Evolutionary conservation across 2,329 filamentous ascomycete species (phyloP).

Genomic region (Talaromyces sp.): DNA sequence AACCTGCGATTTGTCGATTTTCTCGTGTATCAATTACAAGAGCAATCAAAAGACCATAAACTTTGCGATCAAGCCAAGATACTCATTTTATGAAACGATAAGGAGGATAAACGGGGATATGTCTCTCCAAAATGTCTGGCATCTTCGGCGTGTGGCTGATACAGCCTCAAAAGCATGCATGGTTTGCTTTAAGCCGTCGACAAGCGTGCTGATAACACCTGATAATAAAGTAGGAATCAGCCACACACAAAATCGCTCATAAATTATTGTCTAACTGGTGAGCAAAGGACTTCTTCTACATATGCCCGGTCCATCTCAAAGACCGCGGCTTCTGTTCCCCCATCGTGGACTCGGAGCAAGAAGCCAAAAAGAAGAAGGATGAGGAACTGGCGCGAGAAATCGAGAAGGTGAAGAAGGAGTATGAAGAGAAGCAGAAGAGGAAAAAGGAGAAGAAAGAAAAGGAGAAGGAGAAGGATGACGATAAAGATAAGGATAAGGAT

Average conservation of each 20-base stretch:
- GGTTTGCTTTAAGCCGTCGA: slow-evolving; percentile 85
- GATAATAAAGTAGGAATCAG: slow-evolving; percentile 71
- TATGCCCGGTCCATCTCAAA: slow-evolving; percentile 78
- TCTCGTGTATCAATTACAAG: no score
- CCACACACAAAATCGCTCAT: not conserved
- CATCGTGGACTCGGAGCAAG: slow-evolving; percentile 45
- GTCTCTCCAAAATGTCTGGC: slow-evolving; percentile 71
- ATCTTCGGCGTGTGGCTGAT: slow-evolving; percentile 82
- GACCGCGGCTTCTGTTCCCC: slow-evolving; percentile 76
- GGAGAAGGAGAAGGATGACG: slow-evolving; percentile 47
- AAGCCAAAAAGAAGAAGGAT: slow-evolving; percentile 44
- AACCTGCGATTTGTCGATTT: not conserved
- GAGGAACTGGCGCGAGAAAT: slow-evolving; percentile 47
- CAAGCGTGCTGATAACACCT: slow-evolving; percentile 82
- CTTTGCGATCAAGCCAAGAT: not conserved
- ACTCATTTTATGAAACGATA: not conserved
- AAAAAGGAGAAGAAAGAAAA: slow-evolving; percentile 59
- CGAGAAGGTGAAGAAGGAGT: slow-evolving; percentile 52
- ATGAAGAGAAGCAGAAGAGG: slow-evolving; percentile 73
- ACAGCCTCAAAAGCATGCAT: slow-evolving; percentile 80
- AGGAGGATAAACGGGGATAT: slow-evolving; percentile 20
- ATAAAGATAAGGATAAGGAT: slow-evolving; percentile 44
- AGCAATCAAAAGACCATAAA: not conserved
- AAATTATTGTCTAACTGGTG: not conserved
- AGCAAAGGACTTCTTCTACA: slow-evolving; percentile 69